phyloP scores from a whole-genome alignment of 139 green algal species.

The Protoeuglena noctilucae region DNA sequence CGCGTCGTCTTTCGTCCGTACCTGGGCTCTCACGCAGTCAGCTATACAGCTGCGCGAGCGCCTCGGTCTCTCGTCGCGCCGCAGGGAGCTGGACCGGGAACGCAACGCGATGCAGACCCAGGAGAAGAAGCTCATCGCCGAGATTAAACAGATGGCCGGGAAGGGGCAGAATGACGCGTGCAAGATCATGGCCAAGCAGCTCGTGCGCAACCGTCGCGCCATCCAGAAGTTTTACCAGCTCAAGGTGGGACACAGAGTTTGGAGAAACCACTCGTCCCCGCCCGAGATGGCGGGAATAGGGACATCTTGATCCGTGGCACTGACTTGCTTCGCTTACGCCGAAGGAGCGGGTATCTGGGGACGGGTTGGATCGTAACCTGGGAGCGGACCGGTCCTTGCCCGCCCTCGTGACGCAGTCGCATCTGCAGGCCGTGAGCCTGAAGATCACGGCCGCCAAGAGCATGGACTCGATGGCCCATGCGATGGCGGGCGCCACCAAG shows the following conservation, averaged over 20 bases:
- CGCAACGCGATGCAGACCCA: constrained; percentile 40
- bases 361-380: no score
- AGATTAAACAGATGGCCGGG: constrained; percentile 98
- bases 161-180: constrained; percentile 91
- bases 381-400: no score
- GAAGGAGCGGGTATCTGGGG: no score
- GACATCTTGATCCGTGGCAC: no score
- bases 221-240: constrained; percentile 93
- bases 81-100: constrained; percentile 66
- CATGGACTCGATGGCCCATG: constrained; percentile 91
- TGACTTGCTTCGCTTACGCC: no score
- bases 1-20: neutral
- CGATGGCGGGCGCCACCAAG: constrained; percentile 90
- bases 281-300: no score
- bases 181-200: constrained; percentile 94
- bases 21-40: no score
- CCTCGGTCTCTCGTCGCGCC: neutral
- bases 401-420: no score
- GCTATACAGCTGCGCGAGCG: neutral
- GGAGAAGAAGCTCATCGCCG: constrained; percentile 77
- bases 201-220: constrained; percentile 91
- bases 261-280: no score
- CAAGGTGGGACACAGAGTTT: no score
- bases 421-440: constrained; percentile 92
- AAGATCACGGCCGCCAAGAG: constrained; percentile 93